phyloP scores from a whole-genome alignment of 805 yeast species.

The Metschnikowia similis region DNA sequence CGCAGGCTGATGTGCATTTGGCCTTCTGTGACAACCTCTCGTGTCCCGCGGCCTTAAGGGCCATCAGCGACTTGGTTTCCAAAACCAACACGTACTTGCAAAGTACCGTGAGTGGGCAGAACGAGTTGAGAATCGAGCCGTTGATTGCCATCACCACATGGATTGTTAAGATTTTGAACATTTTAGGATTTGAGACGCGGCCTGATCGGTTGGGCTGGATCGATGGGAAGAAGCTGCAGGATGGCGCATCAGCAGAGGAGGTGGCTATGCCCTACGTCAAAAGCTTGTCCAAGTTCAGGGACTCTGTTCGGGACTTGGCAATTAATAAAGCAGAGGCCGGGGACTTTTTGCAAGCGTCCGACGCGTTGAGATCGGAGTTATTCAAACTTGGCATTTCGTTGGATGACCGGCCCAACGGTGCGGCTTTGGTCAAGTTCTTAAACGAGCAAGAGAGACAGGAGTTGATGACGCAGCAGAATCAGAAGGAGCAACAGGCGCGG shows the following conservation, averaged over 20 bases:
- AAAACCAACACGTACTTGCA: constrained; percentile 69
- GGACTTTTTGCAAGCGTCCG: constrained; percentile 64
- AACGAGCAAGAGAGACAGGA: constrained; percentile 65
- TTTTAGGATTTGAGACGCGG: constrained; percentile 75
- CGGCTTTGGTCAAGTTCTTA: constrained; percentile 82
- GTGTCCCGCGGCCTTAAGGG: constrained; percentile 69
- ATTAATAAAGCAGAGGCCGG: constrained; percentile 52
- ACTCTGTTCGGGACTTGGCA: constrained; percentile 70
- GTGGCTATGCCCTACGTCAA: constrained; percentile 75
- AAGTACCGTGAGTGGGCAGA: constrained; percentile 35
- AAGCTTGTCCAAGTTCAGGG: constrained; percentile 75
- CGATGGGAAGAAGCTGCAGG: constrained; percentile 26
- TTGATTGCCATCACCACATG: constrained; percentile 60
- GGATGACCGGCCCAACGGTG: constrained; percentile 80
- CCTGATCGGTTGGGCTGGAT: constrained; percentile 79
- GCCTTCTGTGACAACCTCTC: constrained; percentile 88
- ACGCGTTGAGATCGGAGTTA: constrained; percentile 66
- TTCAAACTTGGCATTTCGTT: constrained; percentile 74
- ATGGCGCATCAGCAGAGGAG: constrained; percentile 49
- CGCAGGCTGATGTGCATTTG: constrained; percentile 60
- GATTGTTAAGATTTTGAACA: constrained; percentile 62
- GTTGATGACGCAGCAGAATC: constrained; percentile 51
- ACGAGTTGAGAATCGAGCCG: constrained; percentile 58
- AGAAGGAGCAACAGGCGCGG: constrained; percentile 51
- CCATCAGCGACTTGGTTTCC: constrained; percentile 64